Evolutionary conservation across 306 rosid species (phyloP).

Genomic region (Inga oerstediana): DNA sequence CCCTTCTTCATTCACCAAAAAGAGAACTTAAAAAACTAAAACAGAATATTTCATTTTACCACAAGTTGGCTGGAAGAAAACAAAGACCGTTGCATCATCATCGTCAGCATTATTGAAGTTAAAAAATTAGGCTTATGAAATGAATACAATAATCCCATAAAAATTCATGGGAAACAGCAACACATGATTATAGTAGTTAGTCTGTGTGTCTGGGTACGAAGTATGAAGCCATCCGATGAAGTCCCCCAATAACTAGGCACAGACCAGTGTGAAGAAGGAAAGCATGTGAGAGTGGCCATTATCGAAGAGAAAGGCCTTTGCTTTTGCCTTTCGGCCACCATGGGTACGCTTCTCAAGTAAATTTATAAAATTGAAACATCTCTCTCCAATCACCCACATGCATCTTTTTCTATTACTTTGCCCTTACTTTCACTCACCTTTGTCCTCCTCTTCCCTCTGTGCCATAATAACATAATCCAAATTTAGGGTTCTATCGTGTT

Average conservation of each 20-base stretch:
- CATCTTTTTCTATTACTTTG: slow-evolving; percentile 44
- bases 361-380: slow-evolving; percentile 27
- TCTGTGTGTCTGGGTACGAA: slow-evolving; percentile 28
- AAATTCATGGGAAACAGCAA: slow-evolving; percentile 31
- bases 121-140: not conserved
- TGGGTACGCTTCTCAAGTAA: slow-evolving; percentile 56
- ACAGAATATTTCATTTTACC: slow-evolving; percentile 2
- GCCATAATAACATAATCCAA: slow-evolving; percentile 32
- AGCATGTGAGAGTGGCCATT: slow-evolving; percentile 55
- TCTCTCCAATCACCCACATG: slow-evolving; percentile 33
- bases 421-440: slow-evolving; percentile 35
- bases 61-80: slow-evolving; percentile 5
- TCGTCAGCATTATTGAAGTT: slow-evolving; percentile 24
- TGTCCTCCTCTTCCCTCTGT: slow-evolving; percentile 25
- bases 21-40: not conserved
- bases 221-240: slow-evolving; percentile 49
- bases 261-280: slow-evolving; percentile 21
- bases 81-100: slow-evolving; percentile 32
- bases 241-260: slow-evolving; percentile 32
- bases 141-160: slow-evolving; percentile 9
- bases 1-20: not conserved
- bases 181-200: slow-evolving; percentile 39
- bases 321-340: slow-evolving; percentile 60
- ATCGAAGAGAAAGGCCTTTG: slow-evolving; percentile 49
- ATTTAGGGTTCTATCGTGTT: slow-evolving; percentile 10